Evolutionary conservation across 805 yeast species (phyloP).

Genomic region (Zygosaccharomyces siamensis): DNA sequence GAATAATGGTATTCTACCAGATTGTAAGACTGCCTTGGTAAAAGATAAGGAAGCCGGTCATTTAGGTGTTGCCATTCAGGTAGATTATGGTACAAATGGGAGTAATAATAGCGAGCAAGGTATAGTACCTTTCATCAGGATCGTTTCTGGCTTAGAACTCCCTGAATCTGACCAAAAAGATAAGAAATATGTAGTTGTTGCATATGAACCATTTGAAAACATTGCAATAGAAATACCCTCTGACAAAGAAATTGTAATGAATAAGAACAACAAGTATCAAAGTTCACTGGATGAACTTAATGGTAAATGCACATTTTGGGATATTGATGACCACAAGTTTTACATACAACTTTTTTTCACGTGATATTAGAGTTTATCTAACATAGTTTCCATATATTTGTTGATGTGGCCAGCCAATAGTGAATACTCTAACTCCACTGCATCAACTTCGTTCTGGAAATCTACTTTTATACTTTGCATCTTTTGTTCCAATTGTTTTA

Average conservation of each 20-base stretch:
- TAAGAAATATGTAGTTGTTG: slow-evolving; percentile 58
- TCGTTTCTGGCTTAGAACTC: slow-evolving; percentile 77
- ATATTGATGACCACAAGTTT: slow-evolving; percentile 59
- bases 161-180: slow-evolving; percentile 45
- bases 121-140: slow-evolving; percentile 54
- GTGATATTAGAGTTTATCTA: slow-evolving; percentile 14
- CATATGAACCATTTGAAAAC: slow-evolving; percentile 90
- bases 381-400: slow-evolving; percentile 38
- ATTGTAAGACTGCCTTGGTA: slow-evolving; percentile 61
- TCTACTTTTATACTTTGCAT: slow-evolving; percentile 38
- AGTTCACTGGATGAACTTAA: slow-evolving; percentile 35
- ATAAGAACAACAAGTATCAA: slow-evolving; percentile 28
- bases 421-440: slow-evolving; percentile 49
- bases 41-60: slow-evolving; percentile 54
- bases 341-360: slow-evolving; percentile 64
- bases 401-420: slow-evolving; percentile 52
- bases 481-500: slow-evolving; percentile 32
- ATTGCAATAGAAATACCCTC: slow-evolving; percentile 71
- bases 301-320: slow-evolving; percentile 63
- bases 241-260: slow-evolving; percentile 41
- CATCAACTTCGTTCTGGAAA: slow-evolving; percentile 49
- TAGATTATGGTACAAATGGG: slow-evolving; percentile 38
- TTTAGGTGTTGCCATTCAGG: slow-evolving; percentile 61
- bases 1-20: slow-evolving; percentile 44
- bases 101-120: slow-evolving; percentile 18